A percentile compares a stretch with the other conserved stretches of the same genome.
Evolutionary conservation across 345 rosid genomes (phyloP).

Genomic region (Camelina laxa): DNA sequence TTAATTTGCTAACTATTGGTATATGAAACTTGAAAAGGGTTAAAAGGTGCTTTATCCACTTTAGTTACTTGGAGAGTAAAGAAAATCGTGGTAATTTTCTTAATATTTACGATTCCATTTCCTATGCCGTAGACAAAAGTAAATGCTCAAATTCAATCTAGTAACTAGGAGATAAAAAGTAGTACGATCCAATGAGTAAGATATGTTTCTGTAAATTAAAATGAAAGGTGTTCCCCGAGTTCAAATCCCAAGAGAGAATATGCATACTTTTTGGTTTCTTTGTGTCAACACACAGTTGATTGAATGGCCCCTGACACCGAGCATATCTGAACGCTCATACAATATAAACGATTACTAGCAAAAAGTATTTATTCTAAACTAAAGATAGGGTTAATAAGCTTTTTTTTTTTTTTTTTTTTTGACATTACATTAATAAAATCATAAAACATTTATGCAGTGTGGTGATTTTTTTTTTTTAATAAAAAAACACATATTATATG

Average conservation of each 20-base stretch:
- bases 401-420: too few relatives aligned
- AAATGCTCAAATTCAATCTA: background rate
- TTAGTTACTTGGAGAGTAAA: too few relatives aligned
- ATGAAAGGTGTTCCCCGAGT: slow-evolving; percentile 31
- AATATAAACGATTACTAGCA: background rate
- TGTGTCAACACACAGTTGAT: background rate
- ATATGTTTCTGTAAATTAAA: background rate
- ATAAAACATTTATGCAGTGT: too few relatives aligned
- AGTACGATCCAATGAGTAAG: slow-evolving; percentile 19
- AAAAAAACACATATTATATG: too few relatives aligned
- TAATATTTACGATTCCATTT: background rate
- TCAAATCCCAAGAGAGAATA: slow-evolving; percentile 35
- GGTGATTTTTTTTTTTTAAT: too few relatives aligned
- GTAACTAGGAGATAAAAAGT: background rate
- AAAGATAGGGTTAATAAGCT: background rate
- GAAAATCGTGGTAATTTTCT: background rate
- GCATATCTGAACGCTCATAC: slow-evolving; percentile 15
- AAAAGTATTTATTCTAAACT: background rate
- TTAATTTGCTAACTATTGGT: too few relatives aligned
- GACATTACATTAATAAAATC: background rate
- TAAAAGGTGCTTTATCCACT: too few relatives aligned
- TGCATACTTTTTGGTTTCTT: slow-evolving; percentile 35
- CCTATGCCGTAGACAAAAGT: background rate
- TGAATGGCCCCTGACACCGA: slow-evolving; percentile 16
- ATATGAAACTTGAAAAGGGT: too few relatives aligned